phyloP scores from a whole-genome alignment of 306 rosid species.

The Clitoria ternatea region DNA sequence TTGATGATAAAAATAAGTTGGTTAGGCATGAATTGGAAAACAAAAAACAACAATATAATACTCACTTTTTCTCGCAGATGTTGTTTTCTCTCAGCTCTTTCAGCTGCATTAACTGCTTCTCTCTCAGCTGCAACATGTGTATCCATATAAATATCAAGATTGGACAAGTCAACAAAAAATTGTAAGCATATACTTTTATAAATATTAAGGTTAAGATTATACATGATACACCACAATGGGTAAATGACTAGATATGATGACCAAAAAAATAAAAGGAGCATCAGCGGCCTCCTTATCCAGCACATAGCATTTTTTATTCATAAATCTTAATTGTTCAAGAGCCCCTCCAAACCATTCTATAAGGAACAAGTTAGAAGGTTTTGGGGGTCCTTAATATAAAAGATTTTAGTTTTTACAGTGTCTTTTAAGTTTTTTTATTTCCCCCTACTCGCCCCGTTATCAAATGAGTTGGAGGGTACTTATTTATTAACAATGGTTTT shows the following conservation, averaged over 20 bases:
- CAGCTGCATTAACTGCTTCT: slow-evolving; percentile 91
- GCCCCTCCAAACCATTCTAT: too few species aligned
- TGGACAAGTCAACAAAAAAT: slow-evolving; percentile 3
- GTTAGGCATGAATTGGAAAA: background rate
- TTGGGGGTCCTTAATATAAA: too few species aligned
- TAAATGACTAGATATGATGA: background rate
- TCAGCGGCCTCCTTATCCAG: background rate
- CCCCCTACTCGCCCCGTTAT: too few species aligned
- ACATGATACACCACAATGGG: background rate
- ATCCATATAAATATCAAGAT: slow-evolving; percentile 9
- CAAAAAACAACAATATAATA: slow-evolving; percentile 5
- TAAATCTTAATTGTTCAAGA: background rate
- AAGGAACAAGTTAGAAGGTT: too few species aligned
- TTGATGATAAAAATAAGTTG: background rate
- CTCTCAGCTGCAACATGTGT: slow-evolving; percentile 66
- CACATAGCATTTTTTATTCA: background rate
- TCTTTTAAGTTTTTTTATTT: too few species aligned
- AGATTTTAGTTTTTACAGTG: too few species aligned
- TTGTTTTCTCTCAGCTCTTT: slow-evolving; percentile 86
- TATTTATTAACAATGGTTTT: too few species aligned
- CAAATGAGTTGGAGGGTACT: too few species aligned
- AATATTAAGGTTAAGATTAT: too few species aligned
- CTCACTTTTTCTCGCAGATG: slow-evolving; percentile 81
- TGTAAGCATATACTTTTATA: background rate
- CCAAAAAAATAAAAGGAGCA: background rate